Conservation (phyloP, 371 early-diverging fungal species). For the Rhizomucor miehei region DNA sequence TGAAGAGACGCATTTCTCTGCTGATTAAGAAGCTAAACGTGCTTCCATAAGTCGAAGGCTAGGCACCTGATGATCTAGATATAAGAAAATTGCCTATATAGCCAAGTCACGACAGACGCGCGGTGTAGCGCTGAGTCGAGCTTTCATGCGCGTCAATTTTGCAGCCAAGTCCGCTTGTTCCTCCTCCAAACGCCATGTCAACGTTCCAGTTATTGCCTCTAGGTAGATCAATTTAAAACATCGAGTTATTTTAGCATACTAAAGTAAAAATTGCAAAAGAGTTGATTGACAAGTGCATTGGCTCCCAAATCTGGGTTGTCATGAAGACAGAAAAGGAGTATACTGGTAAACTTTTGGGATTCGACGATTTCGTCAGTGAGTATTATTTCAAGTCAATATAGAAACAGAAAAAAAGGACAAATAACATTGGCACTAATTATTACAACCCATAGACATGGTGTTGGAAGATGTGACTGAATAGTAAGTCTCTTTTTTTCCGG, state of each 20-base stretch:
- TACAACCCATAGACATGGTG: conserved; percentile 80
- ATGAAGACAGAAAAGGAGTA: conserved; percentile 97
- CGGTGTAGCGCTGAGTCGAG: no score
- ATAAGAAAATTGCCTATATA: no score
- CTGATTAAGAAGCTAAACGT: no score
- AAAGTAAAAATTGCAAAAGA: conserved; percentile 50
- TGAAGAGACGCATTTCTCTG: no score
- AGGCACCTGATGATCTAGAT: no score
- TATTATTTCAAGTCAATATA: conserved; percentile 2
- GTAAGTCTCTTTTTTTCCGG: conserved; percentile 17
- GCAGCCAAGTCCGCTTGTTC: no score
- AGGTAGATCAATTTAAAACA: not conserved
- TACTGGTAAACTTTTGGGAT: conserved; percentile 91
- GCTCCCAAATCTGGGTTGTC: conserved; percentile 93
- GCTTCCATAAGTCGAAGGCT: no score
- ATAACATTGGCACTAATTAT: not conserved
- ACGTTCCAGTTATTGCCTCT: not conserved
- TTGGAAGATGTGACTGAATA: conserved; percentile 90
- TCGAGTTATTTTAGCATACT: not conserved
- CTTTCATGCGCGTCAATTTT: no score
- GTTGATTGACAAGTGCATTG: conserved; percentile 97
- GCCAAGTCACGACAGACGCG: no score
- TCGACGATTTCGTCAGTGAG: conserved; percentile 97
- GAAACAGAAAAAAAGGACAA: not conserved
- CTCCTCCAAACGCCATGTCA: not conserved